phyloP scores from a whole-genome alignment of 2,329 filamentous ascomycete species.

The Ceratocystis cacaofunesta region DNA sequence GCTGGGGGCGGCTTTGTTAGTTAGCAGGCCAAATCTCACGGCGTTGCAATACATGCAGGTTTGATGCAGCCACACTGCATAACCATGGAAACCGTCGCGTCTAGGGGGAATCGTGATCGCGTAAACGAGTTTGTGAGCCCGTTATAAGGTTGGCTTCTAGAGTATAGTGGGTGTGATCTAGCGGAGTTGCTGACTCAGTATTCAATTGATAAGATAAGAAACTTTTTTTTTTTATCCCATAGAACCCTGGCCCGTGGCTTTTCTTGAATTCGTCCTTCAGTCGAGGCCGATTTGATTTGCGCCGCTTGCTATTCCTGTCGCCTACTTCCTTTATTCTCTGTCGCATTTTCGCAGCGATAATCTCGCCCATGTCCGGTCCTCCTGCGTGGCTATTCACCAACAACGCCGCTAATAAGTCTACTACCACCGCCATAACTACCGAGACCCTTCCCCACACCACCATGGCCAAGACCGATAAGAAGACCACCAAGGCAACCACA shows the following conservation, averaged over 20 bases:
- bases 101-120: not conserved
- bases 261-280: not conserved
- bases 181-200: not conserved
- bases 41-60: not conserved
- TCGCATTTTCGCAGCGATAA: not conserved
- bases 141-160: not conserved
- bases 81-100: conserved; percentile 1
- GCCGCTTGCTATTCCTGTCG: not conserved
- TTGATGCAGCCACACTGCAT: not conserved
- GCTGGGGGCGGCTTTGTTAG: not conserved
- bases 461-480: conserved; percentile 25
- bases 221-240: conserved; percentile 4
- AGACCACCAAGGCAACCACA: conserved; percentile 20
- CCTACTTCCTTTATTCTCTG: not conserved
- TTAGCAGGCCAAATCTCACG: not conserved
- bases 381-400: conserved; percentile 33
- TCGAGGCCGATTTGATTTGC: not conserved
- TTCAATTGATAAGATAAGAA: not conserved
- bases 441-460: conserved; percentile 13
- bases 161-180: not conserved
- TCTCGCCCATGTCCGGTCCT: conserved; percentile 19
- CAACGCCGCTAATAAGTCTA: conserved; percentile 22
- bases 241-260: not conserved
- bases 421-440: conserved; percentile 17
- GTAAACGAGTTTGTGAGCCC: not conserved